Conservation (phyloP, 805 yeast genomes). For the Nadsonia fulvescens region DNA sequence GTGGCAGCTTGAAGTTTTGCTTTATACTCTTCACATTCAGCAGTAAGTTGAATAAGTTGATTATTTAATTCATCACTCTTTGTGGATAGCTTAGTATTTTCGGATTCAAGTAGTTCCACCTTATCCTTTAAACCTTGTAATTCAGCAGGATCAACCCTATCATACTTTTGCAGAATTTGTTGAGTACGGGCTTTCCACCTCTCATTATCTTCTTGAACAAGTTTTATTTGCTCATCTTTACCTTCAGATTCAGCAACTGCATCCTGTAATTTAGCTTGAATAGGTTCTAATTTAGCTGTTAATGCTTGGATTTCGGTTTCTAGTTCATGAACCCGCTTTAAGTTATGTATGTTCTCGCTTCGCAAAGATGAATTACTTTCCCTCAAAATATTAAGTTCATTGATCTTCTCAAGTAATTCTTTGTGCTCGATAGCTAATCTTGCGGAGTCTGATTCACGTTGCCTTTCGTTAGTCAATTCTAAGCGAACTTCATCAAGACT, state of each 20-base stretch:
- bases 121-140: slow-evolving; percentile 21
- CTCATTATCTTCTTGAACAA: slow-evolving; percentile 35
- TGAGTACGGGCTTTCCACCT: slow-evolving; percentile 39
- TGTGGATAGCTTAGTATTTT: not conserved
- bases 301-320: slow-evolving; percentile 22
- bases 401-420: slow-evolving; percentile 32
- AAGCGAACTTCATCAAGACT: slow-evolving; percentile 36
- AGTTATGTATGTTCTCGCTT: slow-evolving; percentile 25
- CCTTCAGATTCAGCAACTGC: slow-evolving; percentile 27
- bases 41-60: slow-evolving; percentile 3
- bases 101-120: slow-evolving; percentile 12
- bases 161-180: slow-evolving; percentile 27
- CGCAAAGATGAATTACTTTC: slow-evolving; percentile 54
- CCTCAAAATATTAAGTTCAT: slow-evolving; percentile 42
- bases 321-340: slow-evolving; percentile 20
- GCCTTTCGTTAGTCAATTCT: slow-evolving; percentile 25
- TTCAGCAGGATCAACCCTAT: slow-evolving; percentile 31
- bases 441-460: slow-evolving; percentile 9
- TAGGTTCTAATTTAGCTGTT: slow-evolving; percentile 25
- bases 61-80: slow-evolving; percentile 9
- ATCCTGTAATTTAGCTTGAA: slow-evolving; percentile 21
- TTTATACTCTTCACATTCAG: slow-evolving; percentile 6
- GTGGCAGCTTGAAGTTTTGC: slow-evolving; percentile 6
- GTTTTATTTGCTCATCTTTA: slow-evolving; percentile 30
- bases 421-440: slow-evolving; percentile 22